Evolutionary conservation across 2,329 filamentous ascomycete genomes (phyloP), one percentile per base, ranked within the genome.

Genomic region (Colletotrichum spinosum): DNA sequence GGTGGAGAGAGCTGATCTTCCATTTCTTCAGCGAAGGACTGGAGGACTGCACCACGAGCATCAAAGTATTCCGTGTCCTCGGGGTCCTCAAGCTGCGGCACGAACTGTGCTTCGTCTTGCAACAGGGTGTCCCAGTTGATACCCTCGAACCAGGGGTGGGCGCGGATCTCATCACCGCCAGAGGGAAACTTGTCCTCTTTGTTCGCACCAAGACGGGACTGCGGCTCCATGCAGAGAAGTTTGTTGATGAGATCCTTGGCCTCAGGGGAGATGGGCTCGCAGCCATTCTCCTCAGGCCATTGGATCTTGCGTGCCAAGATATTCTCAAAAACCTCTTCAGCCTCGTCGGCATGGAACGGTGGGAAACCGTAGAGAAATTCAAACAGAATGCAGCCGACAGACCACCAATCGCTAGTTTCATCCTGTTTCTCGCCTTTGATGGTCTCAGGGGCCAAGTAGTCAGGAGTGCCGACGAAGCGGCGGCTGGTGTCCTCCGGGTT

Each of bases 321-420:
- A 72, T 99, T 99, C 72, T 97, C 93, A 74, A 99, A 99, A 1
- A 99, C 96, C 71, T 96, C 86, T 71, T 99, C 96, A 0, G 96
- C 93, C 52, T 94, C 94, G 17, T 86, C 83, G 1, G 93, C 96
- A 76, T 98, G 94, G 77, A 99, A 99, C 0, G 96, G 96, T 1
- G 96, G 96, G 63, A 93, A 91, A 1, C 96, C 96, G 73, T 93
- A 98, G 2, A 99, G 81, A 70, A 97, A 97, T 73, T 99, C 96
- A 72, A 97, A 99, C 78, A 98, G 82, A 71, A 99, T 98, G 76
- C 97, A 99, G 1, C 96, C 96, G n/a, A 99, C 86, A 25, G 96
- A 98, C 96, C 96, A 99, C 96, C 96, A 99, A 88, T 99, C 96
- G 75, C 96, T 98, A 70, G 95, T 96, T 77, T 98, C 95, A 73